A percentile compares a stretch with the other conserved stretches of the same genome.
Evolutionary conservation across 1,139 yeast genomes (phyloP).

Genomic region (Sugiyamaella paludigena): DNA sequence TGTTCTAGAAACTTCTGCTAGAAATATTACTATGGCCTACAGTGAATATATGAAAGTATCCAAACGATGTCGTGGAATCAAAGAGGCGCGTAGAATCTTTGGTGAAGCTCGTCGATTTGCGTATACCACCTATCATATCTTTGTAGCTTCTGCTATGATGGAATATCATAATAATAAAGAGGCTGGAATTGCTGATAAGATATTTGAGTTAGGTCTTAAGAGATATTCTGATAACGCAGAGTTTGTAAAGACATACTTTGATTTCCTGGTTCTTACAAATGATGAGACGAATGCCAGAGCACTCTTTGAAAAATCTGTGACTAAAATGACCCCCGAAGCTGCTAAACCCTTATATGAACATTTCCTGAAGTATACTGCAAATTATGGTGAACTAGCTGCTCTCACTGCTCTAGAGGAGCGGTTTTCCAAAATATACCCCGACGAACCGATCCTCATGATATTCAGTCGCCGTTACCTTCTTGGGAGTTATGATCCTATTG

Average conservation of each 20-base stretch:
- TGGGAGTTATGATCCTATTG: conserved; percentile 45
- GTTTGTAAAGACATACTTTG: conserved; percentile 67
- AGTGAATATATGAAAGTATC: conserved; percentile 38
- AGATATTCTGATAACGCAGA: conserved; percentile 51
- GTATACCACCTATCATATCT: conserved; percentile 71
- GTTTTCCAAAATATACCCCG: conserved; percentile 64
- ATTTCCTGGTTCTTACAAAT: conserved; percentile 66
- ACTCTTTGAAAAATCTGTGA: conserved; percentile 66
- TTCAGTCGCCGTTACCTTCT: conserved; percentile 44
- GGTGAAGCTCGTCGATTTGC: conserved; percentile 69
- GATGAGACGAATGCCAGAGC: conserved; percentile 83
- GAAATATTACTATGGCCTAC: conserved; percentile 37
- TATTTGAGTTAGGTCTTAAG: conserved; percentile 78
- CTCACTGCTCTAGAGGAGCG: conserved; percentile 65
- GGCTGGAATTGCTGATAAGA: conserved; percentile 66
- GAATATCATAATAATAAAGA: conserved; percentile 66
- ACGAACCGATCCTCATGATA: conserved; percentile 33
- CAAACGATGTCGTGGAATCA: conserved; percentile 41
- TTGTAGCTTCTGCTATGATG: conserved; percentile 76
- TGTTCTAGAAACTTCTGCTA: conserved; percentile 25
- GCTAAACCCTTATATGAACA: conserved; percentile 47
- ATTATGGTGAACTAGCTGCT: conserved; percentile 64
- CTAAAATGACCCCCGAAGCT: conserved; percentile 40
- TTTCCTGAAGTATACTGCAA: conserved; percentile 53
- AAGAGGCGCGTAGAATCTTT: conserved; percentile 46